These are phyloP conservation scores for Solanum chiquidenum DNA, from an alignment of 257 asterid genomes.

Conservation along the genomic window DNA sequence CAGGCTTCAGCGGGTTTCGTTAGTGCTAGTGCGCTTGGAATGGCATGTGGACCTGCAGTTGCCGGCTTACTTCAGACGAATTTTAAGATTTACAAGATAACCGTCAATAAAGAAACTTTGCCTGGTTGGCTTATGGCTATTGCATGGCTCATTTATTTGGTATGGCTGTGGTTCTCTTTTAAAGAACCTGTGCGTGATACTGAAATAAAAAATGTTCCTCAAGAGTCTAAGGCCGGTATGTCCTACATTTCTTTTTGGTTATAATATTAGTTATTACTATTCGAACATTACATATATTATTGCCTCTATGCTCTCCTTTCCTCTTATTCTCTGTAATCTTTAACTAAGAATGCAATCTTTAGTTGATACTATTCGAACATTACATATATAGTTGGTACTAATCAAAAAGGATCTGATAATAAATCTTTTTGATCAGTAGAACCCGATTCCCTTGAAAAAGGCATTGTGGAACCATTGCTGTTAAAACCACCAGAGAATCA, in stretches of 20 bases:
- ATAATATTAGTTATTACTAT: not conserved
- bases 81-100: constrained; percentile 52
- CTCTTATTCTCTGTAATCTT: not conserved
- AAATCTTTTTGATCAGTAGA: not conserved
- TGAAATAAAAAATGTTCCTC: constrained; percentile 22
- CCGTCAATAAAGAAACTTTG: constrained; percentile 72
- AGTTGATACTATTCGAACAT: too few relatives aligned
- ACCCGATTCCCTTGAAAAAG: constrained; percentile 65
- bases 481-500: constrained; percentile 25
- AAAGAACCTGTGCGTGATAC: constrained; percentile 57
- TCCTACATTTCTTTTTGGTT: not conserved
- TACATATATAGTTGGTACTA: not conserved
- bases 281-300: not conserved
- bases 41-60: constrained; percentile 98
- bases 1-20: constrained; percentile 98
- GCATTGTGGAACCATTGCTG: constrained; percentile 68
- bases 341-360: not conserved
- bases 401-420: not conserved
- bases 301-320: not conserved
- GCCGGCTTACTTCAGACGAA: constrained; percentile 81
- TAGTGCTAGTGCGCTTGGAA: constrained; percentile 98
- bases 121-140: constrained; percentile 99
- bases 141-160: constrained; percentile 60
- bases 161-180: constrained; percentile 81
- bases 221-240: constrained; percentile 27